phyloP scores from a whole-genome alignment of 2,329 filamentous ascomycete genomes.

The Xylariaceae sp. region DNA sequence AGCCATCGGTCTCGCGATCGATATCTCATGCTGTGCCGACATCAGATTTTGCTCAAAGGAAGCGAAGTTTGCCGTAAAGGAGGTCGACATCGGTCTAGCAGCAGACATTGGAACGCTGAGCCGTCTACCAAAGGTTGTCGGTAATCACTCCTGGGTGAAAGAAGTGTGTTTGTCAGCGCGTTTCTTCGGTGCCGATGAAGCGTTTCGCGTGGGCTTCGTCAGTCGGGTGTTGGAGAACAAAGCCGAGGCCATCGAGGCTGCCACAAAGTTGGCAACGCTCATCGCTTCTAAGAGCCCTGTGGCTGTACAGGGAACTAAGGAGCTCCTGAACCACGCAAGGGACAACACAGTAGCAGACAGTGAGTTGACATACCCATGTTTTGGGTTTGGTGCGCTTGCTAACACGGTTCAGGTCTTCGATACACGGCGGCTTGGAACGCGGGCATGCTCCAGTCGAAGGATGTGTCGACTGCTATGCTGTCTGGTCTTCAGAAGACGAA shows the following conservation, averaged over 20 bases:
- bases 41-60: slow-evolving; percentile 59
- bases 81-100: slow-evolving; percentile 76
- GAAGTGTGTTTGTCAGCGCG: slow-evolving; percentile 70
- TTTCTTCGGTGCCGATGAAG: slow-evolving; percentile 64
- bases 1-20: slow-evolving; percentile 71
- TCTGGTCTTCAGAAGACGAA: slow-evolving; percentile 73
- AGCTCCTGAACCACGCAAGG: slow-evolving; percentile 45
- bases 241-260: slow-evolving; percentile 28
- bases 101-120: slow-evolving; percentile 73
- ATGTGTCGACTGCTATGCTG: slow-evolving; percentile 68
- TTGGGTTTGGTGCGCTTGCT: slow-evolving; percentile 13
- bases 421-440: slow-evolving; percentile 89
- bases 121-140: slow-evolving; percentile 67
- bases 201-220: slow-evolving; percentile 64
- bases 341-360: slow-evolving; percentile 74
- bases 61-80: slow-evolving; percentile 65
- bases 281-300: slow-evolving; percentile 82
- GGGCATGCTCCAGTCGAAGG: slow-evolving; percentile 72
- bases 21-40: slow-evolving; percentile 65
- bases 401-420: slow-evolving; percentile 51
- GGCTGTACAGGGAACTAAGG: slow-evolving; percentile 32
- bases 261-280: slow-evolving; percentile 34
- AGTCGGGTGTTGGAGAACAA: slow-evolving; percentile 54
- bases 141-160: slow-evolving; percentile 70
- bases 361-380: slow-evolving; percentile 36